Evolutionary conservation across 768 basidiomycete genomes (phyloP).

Genomic region (Lactarius evosmus): DNA sequence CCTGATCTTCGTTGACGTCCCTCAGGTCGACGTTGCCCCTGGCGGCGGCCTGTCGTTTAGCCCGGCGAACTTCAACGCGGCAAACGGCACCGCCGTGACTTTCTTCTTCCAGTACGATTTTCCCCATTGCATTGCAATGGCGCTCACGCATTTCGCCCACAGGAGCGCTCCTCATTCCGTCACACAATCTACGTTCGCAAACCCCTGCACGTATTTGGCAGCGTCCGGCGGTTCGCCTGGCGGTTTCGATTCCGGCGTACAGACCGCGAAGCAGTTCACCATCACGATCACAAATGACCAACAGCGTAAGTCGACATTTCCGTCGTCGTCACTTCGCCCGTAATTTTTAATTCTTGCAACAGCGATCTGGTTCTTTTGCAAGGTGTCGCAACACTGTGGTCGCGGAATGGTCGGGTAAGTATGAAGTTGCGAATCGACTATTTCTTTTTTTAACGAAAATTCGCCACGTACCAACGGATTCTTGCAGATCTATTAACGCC

Average conservation of each 20-base stretch:
- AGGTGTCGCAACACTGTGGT: constrained; percentile 46
- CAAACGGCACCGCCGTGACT: constrained; percentile 49
- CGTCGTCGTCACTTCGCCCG: not conserved
- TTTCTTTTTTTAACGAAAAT: too few relatives aligned
- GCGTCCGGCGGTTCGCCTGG: constrained; percentile 34
- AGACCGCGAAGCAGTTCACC: constrained; percentile 39
- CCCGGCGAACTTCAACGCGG: constrained; percentile 46
- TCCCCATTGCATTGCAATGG: not conserved
- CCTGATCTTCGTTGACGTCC: not conserved
- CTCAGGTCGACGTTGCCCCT: constrained; percentile 45
- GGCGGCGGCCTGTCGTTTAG: constrained; percentile 41
- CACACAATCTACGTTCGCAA: constrained; percentile 33
- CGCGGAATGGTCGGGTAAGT: constrained; percentile 48
- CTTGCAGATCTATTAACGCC: constrained; percentile 43
- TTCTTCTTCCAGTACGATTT: constrained; percentile 47
- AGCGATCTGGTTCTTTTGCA: constrained; percentile 61
- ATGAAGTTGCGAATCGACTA: not conserved
- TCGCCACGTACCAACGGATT: not conserved
- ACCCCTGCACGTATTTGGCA: constrained; percentile 40
- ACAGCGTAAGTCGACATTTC: constrained; percentile 38
- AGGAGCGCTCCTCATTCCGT: constrained; percentile 32
- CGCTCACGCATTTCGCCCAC: constrained; percentile 3
- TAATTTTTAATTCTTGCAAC: not conserved
- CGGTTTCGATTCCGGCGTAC: constrained; percentile 57
- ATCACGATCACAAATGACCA: constrained; percentile 48